phyloP scores from a whole-genome alignment of 2,329 filamentous ascomycete species.

The Colletotrichum salicis region DNA sequence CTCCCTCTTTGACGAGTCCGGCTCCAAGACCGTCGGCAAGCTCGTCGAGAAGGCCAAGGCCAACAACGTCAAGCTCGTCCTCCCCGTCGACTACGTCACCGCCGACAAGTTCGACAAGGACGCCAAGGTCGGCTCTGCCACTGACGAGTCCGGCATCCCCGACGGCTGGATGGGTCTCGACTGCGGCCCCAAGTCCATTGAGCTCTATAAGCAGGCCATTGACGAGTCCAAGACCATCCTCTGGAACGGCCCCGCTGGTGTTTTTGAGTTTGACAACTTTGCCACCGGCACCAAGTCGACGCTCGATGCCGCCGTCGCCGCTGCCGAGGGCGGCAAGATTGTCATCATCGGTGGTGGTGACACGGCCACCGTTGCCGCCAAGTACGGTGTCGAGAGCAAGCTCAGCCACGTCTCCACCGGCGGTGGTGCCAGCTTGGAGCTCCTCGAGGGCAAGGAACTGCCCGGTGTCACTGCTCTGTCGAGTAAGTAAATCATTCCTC shows the following conservation, averaged over 20 bases:
- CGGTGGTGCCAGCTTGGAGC: conserved; percentile 92
- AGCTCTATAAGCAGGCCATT: conserved; percentile 90
- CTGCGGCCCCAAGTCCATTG: conserved; percentile 87
- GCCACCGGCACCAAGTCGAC: conserved; percentile 91
- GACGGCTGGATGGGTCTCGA: conserved; percentile 99
- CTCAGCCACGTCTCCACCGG: conserved; percentile 98
- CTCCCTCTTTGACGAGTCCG: conserved; percentile 92
- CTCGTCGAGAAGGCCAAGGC: conserved; percentile 96
- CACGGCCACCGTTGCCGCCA: conserved; percentile 96
- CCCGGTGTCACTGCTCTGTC: conserved; percentile 94
- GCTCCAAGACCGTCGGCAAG: conserved; percentile 87
- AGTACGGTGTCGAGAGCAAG: conserved; percentile 96
- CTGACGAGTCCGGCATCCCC: conserved; percentile 88
- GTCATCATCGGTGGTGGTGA: conserved; percentile 99
- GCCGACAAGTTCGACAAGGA: conserved; percentile 94
- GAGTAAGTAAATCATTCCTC: conserved; percentile 65
- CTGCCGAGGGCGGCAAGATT: conserved; percentile 85
- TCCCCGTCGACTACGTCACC: conserved; percentile 95
- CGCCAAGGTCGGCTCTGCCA: conserved; percentile 82
- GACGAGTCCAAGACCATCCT: conserved; percentile 92
- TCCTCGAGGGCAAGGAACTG: conserved; percentile 97
- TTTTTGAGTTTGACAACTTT: conserved; percentile 97
- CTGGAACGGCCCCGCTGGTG: conserved; percentile 97
- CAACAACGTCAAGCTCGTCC: conserved; percentile 93
- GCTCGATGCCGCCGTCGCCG: conserved; percentile 86